Base-by-base conservation (phyloP, 176 grass and related monocot genomes). In the Oryza glumipatula region DNA sequence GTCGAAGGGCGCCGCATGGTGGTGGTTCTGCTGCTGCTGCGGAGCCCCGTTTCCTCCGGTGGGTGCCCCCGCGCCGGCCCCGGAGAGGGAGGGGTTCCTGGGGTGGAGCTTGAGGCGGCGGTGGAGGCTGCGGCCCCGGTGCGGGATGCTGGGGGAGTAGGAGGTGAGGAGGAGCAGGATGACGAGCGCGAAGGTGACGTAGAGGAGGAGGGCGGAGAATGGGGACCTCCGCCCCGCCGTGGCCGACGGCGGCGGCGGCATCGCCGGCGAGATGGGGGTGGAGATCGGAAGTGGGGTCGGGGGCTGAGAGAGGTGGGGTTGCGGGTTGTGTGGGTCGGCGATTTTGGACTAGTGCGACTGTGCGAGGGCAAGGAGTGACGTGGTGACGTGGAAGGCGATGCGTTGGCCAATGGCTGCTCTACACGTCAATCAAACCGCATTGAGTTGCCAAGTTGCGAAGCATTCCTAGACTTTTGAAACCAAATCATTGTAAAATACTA, bases 91-190 rank as follows among this genome's bases (percentile, higher is more conserved):
- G 64, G 76, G 76, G 61, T 47, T 80, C 84, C 52, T 81, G 46
- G 84, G 71, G 68, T 88, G 85, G 71, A 87, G 83, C 83, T 84
- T 88, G 76, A 93, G 91, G 72, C 90, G 92, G 86, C 95, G 92
- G 85, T 94, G 90, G 88, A 56, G 86, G 67, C 51, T 76, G 68
- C 83, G 82, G 23, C 72, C 82, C 15, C 79, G 68, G 80, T 81
- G 56, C 48, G 78, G 54, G 58, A 80, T 15, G 46, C 46, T 14
- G 3, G 85, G 83, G 26, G 88, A 74, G 24, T 91, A 87, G 70
- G 86, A 91, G 45, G 85, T 21, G 70, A 94, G 88, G 32, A 97
- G 77, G 2, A 94, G 32, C 3, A 92, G 82, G 16, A 94, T 70
- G 56, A 94, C 19, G 63, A 94, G 43, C 2, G 69, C 86, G 70